Base-by-base conservation (phyloP, 2,329 filamentous ascomycete genomes). In the Arthrobotrys sinensis region DNA sequence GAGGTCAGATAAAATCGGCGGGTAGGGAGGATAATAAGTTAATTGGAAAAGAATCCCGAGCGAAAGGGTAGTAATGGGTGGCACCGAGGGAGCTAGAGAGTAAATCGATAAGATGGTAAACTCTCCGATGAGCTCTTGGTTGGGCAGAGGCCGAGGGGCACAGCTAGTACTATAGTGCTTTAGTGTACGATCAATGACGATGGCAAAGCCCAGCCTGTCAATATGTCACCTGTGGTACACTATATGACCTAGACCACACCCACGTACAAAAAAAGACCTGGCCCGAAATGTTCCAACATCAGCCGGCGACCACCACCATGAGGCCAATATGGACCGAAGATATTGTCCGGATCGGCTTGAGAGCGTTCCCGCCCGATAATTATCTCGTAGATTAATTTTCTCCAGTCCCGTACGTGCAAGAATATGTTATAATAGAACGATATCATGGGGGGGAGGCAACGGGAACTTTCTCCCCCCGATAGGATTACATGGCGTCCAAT, bases 81-180 rank as follows among this genome's bases (percentile, higher is more conserved):
- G 40, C 50, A 73, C 65, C 57, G 72, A 76, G 38, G 24, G 55
- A 46, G 14, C 72, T 76, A 76, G 72, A 65, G 28, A 55, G 28
- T 32, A 55, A 65, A 43, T 60, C 28, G 72, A 65, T 70, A 66
- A 60, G 57, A 14, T 64, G 36, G 11, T 21, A 76, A 76, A 76
- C 46, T 19, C 72, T 76, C 72, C 72, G 72, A 65, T 50, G 72
- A 76, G 72, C 72, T 76, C 72, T 64, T 40, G 66, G 53, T 57
- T 45, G 38, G 32, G 34, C 46, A 38, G 48, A 68, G 21, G 36
- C 52, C 28, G 48, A 53, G 21, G 46, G 24, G 8, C 43, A 24
- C 38, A 60, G 38, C 28, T 28, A n/a, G 40, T 14, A n/a, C n/a
- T n/a, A n/a, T 21, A 28, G 4, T 28, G 24, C 62, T 48, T 38